Percentiles rank a stretch among this genome's conserved stretches.
Conservation (phyloP, 2,329 filamentous ascomycete species). For the Sphaerulina musiva region DNA sequence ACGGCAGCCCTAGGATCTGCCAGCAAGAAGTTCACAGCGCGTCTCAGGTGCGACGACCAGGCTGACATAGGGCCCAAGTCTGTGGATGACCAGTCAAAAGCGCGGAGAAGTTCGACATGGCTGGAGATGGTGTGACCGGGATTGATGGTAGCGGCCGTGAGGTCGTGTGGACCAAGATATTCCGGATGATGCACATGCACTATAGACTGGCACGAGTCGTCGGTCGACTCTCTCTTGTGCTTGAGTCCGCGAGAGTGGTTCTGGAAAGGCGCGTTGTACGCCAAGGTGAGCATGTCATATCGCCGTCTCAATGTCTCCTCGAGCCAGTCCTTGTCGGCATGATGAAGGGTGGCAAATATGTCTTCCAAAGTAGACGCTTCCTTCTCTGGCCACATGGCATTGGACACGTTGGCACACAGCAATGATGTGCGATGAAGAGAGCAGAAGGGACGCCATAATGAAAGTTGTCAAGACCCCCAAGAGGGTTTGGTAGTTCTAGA, state of each 20-base stretch:
- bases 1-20: conserved; percentile 17
- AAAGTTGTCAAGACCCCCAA: background rate
- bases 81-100: conserved; percentile 18
- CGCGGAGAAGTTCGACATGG: conserved; percentile 15
- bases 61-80: conserved; percentile 15
- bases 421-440: background rate
- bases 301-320: conserved; percentile 6
- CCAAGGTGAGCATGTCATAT: background rate
- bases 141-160: conserved; percentile 9
- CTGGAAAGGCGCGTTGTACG: background rate
- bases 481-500: no score
- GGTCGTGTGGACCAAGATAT: conserved; percentile 12
- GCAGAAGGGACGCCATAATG: background rate
- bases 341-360: conserved; percentile 6
- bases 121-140: conserved; percentile 6
- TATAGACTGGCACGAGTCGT: background rate
- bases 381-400: conserved; percentile 7
- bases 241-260: background rate
- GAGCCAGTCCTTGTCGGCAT: conserved; percentile 11
- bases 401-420: background rate
- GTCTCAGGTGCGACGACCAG: conserved; percentile 16
- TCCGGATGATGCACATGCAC: background rate
- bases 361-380: conserved; percentile 10
- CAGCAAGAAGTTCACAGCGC: conserved; percentile 18
- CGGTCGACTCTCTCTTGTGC: conserved; percentile 5